Conservation (phyloP, 176 grass and related monocot genomes). For the Aegilops bicornis region DNA sequence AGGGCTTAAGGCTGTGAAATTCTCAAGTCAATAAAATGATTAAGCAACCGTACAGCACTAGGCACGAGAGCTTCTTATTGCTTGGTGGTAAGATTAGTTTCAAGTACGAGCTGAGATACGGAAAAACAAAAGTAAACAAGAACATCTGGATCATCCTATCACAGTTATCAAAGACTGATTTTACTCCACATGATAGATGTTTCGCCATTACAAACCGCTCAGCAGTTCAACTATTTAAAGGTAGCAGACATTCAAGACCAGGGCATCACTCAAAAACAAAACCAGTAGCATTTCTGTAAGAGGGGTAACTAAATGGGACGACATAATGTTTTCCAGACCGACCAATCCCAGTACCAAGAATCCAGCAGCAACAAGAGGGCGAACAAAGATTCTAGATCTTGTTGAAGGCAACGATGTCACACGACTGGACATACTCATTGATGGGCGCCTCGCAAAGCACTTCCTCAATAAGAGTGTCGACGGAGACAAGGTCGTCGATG, state of each 20-base stretch:
- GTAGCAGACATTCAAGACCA: conserved; percentile 25
- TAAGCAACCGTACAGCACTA: too few relatives aligned
- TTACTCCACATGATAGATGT: conserved; percentile 19
- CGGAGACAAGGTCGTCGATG: conserved; percentile 79
- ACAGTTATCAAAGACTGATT: not conserved
- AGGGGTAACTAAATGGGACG: conserved; percentile 7
- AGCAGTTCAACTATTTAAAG: conserved; percentile 29
- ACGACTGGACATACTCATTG: conserved; percentile 82
- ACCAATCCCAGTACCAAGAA: not conserved
- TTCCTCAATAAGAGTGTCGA: conserved; percentile 81
- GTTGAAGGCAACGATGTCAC: conserved; percentile 96
- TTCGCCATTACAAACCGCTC: conserved; percentile 33
- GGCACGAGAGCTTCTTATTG: too few relatives aligned
- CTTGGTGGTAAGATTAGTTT: too few relatives aligned
- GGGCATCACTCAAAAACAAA: conserved; percentile 31
- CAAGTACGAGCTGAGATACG: not conserved
- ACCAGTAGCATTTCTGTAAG: conserved; percentile 15
- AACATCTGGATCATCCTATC: not conserved
- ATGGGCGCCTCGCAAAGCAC: conserved; percentile 44
- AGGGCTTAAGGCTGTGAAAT: too few relatives aligned
- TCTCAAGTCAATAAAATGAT: too few relatives aligned
- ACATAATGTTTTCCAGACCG: not conserved
- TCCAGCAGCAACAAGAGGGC: not conserved
- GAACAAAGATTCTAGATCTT: conserved; percentile 57
- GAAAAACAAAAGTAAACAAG: not conserved